Base-by-base conservation (phyloP, 768 basidiomycete species). In the Mycena olivaceomarginata region DNA sequence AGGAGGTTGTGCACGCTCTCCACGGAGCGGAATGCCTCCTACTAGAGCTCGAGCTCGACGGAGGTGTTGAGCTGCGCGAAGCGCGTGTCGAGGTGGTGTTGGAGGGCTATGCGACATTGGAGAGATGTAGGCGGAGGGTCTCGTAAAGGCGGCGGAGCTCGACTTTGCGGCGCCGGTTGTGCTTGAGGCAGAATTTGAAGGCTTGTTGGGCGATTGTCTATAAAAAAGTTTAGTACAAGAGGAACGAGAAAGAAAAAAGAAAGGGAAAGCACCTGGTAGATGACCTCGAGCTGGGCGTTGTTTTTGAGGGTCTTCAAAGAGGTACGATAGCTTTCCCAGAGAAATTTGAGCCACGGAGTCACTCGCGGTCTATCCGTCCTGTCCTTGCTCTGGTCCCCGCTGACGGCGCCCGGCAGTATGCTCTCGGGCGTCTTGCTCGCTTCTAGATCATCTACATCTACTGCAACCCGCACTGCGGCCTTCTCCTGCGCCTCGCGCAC, bases 311-410 rank as follows among this genome's bases (percentile, higher is more conserved):
- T 97, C 87, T 99, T 98, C 56, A 99, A 88, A 1, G 95, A 97
- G 22, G 97, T 98, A 72, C 98, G 93, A 84, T 99, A 99, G 80
- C 96, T 96, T 89, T 99, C 98, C 97, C 98, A 99, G n/a, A 97
- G 90, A 86, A 99, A 98, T 83, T 98, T 97, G 83, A 99, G 94
- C 94, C 97, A 98, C 0, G 98, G 98, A 0, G 97, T 98, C 78
- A 99, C 97, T 67, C 99, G 91, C 9, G 97, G 95, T 59, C 98
- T 89, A 86, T 99, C 98, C 41, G 97, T 98, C 81, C 98, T 89
- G 85, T 99, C 98, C 88, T 96, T 95, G 88, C 91, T 97, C 87
- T 97, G 96, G 83, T 91, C 90, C 69, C 97, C 97, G 81, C 95
- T 94, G 77, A 99, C 97, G 18, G 97, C 96, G 66, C 96, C 95